Base-by-base conservation (phyloP, 2,329 filamentous ascomycete genomes). In the Hypoxylon sp. region DNA sequence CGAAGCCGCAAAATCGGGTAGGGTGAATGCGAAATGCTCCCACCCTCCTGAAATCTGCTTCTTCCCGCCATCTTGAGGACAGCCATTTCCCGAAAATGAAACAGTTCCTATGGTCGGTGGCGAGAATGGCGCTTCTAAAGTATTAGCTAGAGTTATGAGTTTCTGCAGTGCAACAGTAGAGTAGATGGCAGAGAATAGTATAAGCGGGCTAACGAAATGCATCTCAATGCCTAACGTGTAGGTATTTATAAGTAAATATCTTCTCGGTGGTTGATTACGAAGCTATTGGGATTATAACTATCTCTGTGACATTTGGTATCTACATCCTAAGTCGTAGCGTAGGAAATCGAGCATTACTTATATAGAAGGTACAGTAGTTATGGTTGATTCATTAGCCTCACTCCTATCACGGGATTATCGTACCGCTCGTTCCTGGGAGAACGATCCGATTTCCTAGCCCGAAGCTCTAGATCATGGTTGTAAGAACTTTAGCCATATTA, bases 81-180 rank as follows among this genome's bases (percentile, higher is more conserved):
- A 74, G 1, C 72, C 72, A 32, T 55, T 73, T 9, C 71, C 72
- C 1, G 72, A 73, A 43, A 73, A 73, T 21, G 71, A 71, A 13
- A 65, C 28, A 10, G 71, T 68, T 7, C 48, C 14, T 28, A 73
- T 62, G 6, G 43, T 51, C 2, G 69, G 70, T 19, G 69, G 69
- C 5, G 63, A 53, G 58, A 70, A 69, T 19, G 60, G 64, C 9
- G 60, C 60, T 30, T 50, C 53, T 10, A 43, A 58, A 23, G 48
- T 32, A 19, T 63, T 49, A n/a, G 64, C 52, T 7, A 49, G 25
- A n/a, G 32, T 11, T 30, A 65, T 57, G 6, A 38, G 36, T 25
- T 68, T 59, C 46, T 65, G 65, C 30, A 30, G 41, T 14, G 25
- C 6, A 28, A 41, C 32, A 7, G 61, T 45, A 19, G 56, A 64